Base-by-base conservation (phyloP, 1,139 yeast genomes). In the Yamadazyma dendronema region DNA sequence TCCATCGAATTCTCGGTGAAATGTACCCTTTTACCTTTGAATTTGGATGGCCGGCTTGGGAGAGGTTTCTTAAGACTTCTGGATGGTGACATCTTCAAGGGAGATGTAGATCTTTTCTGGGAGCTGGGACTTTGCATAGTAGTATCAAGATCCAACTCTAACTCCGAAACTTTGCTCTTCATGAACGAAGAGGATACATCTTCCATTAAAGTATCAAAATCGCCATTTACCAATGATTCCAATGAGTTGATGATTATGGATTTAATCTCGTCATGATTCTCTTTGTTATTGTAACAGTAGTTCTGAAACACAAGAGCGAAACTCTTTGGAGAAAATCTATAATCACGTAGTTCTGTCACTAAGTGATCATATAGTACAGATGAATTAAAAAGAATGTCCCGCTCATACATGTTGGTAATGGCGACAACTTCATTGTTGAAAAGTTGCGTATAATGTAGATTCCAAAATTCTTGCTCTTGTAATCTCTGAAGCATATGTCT, bases 391-490 rank as follows among this genome's bases (percentile, higher is more conserved):
- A 81, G 54, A 7, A 81, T 66, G 31, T 81, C 81, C 35, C 65
- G 68, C 35, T 79, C 80, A 4, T 77, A 56, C 0, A 68, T 57
- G 17, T 74, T 76, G 28, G 66, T 67, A 28, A 81, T 53, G 21
- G 68, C 55, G 1, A 59, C 56, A 2, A 79, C 51, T 30, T 65
- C 56, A 4, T 56, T 52, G n/a, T 73, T 68, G 41, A 72, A 77
- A 1, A 67, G 43, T 0, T 52, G 39, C 2, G 73, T 60, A 52
- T 77, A 76, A 28, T 55, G 49, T 0, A 61, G 64, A 10, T 62
- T 47, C 89, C 90, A 84, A 3, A 72, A 64, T 30, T 78, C 83
- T 45, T 70, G 57, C 39, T 79, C 81, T 33, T 63, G 53, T 14
- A 82, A 55, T 37, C 69, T 65, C 27, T 61, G 61, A 23, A 76